phyloP scores from a whole-genome alignment of 768 basidiomycete genomes.

The Pholiota molesta region DNA sequence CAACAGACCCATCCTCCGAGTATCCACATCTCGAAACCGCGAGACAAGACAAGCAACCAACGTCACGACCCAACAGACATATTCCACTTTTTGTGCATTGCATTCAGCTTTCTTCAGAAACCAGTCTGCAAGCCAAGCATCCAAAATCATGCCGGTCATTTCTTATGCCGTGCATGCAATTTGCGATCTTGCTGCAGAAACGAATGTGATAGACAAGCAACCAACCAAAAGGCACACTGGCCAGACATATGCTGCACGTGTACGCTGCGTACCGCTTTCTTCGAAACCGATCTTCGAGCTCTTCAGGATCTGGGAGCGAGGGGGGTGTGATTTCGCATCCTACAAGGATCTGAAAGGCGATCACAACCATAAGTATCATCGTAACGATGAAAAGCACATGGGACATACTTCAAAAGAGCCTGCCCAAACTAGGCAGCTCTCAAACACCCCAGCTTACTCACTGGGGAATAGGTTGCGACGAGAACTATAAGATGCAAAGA shows the following conservation, averaged over 20 bases:
- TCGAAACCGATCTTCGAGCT: background rate
- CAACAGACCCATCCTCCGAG: background rate
- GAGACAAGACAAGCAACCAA: conserved; percentile 5
- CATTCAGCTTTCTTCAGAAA: conserved; percentile 12
- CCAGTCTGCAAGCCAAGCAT: conserved; percentile 11
- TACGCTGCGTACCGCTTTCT: background rate
- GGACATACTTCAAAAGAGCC: background rate
- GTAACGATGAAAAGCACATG: background rate
- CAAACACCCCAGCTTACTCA: background rate
- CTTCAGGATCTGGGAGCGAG: background rate
- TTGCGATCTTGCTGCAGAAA: conserved; percentile 1
- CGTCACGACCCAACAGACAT: conserved; percentile 8
- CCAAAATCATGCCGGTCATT: conserved; percentile 1
- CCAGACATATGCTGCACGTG: background rate
- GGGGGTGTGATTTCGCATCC: background rate
- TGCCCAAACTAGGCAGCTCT: background rate
- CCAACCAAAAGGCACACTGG: background rate
- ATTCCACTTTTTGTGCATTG: conserved; percentile 16
- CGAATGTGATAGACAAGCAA: background rate
- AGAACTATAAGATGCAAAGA: background rate
- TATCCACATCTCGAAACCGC: background rate
- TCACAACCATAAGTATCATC: background rate
- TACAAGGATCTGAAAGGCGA: background rate
- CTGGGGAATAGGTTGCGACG: background rate
- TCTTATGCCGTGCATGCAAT: background rate